Base-by-base conservation (phyloP, 441 rosid genomes). In the Caryocar brasiliense region DNA sequence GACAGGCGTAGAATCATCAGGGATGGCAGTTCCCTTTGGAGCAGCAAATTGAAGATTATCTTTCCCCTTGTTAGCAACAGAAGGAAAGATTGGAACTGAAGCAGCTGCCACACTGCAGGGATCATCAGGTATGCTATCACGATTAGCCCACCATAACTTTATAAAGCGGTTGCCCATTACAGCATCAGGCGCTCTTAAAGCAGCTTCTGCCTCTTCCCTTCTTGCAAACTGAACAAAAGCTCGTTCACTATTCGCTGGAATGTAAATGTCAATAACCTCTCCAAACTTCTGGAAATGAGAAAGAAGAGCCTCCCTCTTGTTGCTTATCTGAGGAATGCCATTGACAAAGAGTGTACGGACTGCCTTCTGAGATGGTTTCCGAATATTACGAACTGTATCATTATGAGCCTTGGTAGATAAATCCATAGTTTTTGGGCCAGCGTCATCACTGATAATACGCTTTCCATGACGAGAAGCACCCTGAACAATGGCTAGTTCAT, bases 101-200 rank as follows among this genome's bases (percentile, higher is more conserved):
- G 77, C 51, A 60, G 77, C 55, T 51, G 70, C 40, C 61, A 51
- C 50, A 50, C 70, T 76, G 47, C 46, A 66, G 21, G 81, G 67
- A 62, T 74, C 82, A 68, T 79, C 89, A 47, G 74, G 77, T 61
- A 86, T 64, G 66, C 73, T 86, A 74, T 93, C 99, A 34, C 99
- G 86, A 67, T 93, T 93, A 43, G 99, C 99, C 99, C 99, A 93
- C 93, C 89, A 85, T 43, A 93, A 78, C 73, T 82, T 93, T 70
- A 93, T 86, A 70, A 93, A 93, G 42, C 99, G 97, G 68, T 93
- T 93, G 46, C 99, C 97, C 97, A 93, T 93, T 46, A 93, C 94
- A 62, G 99, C 99, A 81, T 93, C 99, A 68, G 97, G 99, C 59
- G 99, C 80, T 68, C 59, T 74, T 26, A 93, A 70, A 59, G 99